Percentiles rank a stretch among this genome's conserved stretches.
Evolutionary conservation across 129 eudicot species (phyloP).

Genomic region (Arctium lappa): DNA sequence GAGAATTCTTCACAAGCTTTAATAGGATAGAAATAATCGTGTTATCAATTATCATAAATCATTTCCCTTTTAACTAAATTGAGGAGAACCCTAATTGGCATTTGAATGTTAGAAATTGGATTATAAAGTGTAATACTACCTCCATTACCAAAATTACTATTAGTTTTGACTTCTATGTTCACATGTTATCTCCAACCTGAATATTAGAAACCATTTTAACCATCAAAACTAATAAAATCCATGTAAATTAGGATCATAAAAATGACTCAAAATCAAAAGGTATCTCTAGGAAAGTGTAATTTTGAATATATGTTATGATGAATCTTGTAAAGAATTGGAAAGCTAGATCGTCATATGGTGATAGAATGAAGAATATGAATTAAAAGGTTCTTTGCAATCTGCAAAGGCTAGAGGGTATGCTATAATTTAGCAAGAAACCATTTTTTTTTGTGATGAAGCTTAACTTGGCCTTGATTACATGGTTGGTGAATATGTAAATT

Average conservation of each 20-base stretch:
- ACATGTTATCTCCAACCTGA: not conserved
- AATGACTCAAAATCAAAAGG: not conserved
- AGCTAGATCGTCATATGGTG: not conserved
- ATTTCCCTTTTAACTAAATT: not conserved
- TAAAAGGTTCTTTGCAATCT: not conserved
- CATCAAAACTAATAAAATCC: not conserved
- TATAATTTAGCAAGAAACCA: not conserved
- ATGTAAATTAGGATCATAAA: not conserved
- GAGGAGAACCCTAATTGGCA: not conserved
- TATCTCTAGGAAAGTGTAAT: not conserved
- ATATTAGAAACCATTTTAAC: not conserved
- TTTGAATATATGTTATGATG: not conserved
- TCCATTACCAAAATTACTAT: not conserved
- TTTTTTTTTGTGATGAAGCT: not conserved
- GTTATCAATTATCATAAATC: not conserved
- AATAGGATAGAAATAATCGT: too few relatives aligned
- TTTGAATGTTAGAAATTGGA: not conserved
- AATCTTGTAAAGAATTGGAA: not conserved
- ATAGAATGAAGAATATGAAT: not conserved
- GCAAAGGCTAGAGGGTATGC: not conserved
- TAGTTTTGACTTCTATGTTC: not conserved
- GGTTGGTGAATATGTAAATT: too few relatives aligned
- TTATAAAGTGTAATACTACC: slow-evolving; percentile 4
- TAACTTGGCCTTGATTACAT: not conserved
- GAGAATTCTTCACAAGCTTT: not conserved